Base-by-base conservation (phyloP, 345 rosid genomes). In the Euclidium syriacum region DNA sequence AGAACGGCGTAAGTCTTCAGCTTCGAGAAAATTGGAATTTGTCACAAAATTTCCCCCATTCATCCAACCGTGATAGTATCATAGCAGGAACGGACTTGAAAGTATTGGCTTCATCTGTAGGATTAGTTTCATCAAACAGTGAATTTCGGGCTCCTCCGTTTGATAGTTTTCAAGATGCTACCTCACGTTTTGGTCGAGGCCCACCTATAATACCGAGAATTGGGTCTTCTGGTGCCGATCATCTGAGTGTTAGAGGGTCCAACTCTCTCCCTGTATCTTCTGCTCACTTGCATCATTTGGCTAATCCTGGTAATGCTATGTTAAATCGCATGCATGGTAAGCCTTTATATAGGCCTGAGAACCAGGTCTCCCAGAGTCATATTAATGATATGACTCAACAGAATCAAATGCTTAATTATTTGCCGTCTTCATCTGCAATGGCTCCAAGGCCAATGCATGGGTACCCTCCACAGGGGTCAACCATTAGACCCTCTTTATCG, bases 191-290 rank as follows among this genome's bases (percentile, higher is more conserved):
- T 52, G 61, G 72, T 48, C 76, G 78, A 71, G 74, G 75, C 15
- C 72, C 79, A 11, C 32, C 72, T 17, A 38, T 61, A 50, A 40
- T 62, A 23, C 72, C 83, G 55, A 81, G 83, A 65, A 14, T 67
- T 26, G 72, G 79, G 59, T 76, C 80, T 55, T 75, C 91, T 36
- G 66, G 67, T 69, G 52, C 74, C 1, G 87, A 78, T 41, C 75
- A 77, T n/a, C 51, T 73, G 44, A 78, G 82, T 78, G 72, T 33
- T 59, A 81, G 72, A 62, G 85, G 76, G 66, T 75, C 96, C 68
- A 77, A 79, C 51, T 84, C 73, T 36, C 75, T 68, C 14, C 71
- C 80, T 26, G 19, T 72, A 46, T 77, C 77, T 60, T 71, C 80
- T 54, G 73, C 58, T 62, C 82, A 76, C 60, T 68, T 78, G 8